Evolutionary conservation across 306 rosid species (phyloP).

Genomic region (Leucaena leucocephala): DNA sequence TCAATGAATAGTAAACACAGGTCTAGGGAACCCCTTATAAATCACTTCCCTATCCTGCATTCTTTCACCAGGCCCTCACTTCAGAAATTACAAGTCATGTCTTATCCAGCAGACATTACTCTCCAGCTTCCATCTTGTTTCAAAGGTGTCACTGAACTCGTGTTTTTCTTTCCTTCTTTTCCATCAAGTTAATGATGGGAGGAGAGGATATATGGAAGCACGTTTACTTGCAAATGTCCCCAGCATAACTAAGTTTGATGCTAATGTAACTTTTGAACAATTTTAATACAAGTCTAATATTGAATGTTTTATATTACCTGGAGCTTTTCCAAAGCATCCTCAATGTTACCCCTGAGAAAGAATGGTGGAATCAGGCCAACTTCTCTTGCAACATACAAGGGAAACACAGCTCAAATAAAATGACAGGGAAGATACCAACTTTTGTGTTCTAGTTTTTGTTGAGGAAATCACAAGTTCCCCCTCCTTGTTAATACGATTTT

Average conservation of each 20-base stretch:
- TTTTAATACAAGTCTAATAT: background rate
- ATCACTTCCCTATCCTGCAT: constrained; percentile 17
- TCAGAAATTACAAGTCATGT: constrained; percentile 24
- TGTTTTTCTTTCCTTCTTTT: background rate
- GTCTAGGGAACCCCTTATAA: background rate
- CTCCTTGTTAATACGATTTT: constrained; percentile 89
- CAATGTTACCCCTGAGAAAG: constrained; percentile 51
- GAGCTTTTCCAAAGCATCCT: constrained; percentile 54
- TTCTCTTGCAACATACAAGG: constrained; percentile 29
- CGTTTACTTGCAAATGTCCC: constrained; percentile 19
- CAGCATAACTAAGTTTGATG: constrained; percentile 10
- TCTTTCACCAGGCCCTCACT: constrained; percentile 21
- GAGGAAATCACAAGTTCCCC: constrained; percentile 97
- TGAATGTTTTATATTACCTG: constrained; percentile 39
- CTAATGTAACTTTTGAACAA: constrained; percentile 13
- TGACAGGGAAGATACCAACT: constrained; percentile 56
- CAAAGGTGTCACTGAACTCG: constrained; percentile 20
- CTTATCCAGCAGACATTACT: constrained; percentile 14
- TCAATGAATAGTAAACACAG: constrained; percentile 5
- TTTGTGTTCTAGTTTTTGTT: constrained; percentile 90
- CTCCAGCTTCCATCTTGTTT: constrained; percentile 24
- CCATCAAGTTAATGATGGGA: background rate
- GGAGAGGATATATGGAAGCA: constrained; percentile 11
- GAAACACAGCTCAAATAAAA: constrained; percentile 21
- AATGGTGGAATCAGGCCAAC: constrained; percentile 36